Base-by-base conservation (phyloP, 371 early-diverging fungal genomes). In the Apophysomyces variabilis region DNA sequence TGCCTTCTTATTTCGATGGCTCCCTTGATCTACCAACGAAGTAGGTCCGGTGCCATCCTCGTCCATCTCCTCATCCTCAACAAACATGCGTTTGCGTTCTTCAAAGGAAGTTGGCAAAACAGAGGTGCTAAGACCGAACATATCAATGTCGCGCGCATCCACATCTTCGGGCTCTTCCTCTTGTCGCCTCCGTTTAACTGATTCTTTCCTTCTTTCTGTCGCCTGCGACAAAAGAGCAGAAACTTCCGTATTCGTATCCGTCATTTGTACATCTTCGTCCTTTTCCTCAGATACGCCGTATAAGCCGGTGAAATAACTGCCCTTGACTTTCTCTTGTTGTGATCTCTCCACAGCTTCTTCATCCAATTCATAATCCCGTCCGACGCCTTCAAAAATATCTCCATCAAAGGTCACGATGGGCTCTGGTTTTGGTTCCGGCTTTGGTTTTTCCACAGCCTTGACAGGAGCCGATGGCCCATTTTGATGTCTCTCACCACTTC, bases 341-440 rank as follows among this genome's bases (percentile, higher is more conserved):
- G 18, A n/a, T 26, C 58, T 1, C 12, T 71, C 60, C 6, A 64
- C 5, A 13, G 64, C 46, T 8, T 67, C 71, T 38, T 79, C 80
- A 56, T 85, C 83, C 7, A 93, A 69, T 14, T 73, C 71, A 67
- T 96, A 96, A 57, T 94, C 93, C 0, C 89, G 73, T 4, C 95
- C 95, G 0, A 79, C 95, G 65, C 92, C 96, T 5, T 87, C 92
- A 87, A 96, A 96, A 18, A 96, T 96, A 76, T 94, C 95, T 5
- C 86, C 89, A 65, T 84, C 85, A 61, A 78, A 79, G 7, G 74
- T 70, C 35, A 66, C 75, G 3, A 75, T 60, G 32, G 62, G 32
- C 1, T 68, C 66, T 0, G 75, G 62, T 67, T 47, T 74, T 66
- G 5, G 65, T 70, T 68, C 66, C 0, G 75, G 62, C 66, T 47